Percentiles rank a stretch among this genome's conserved stretches.
These are phyloP conservation scores for Citrus sinensis DNA, from an alignment of 345 rosid species.

Conservation along the genomic window DVS_A1.0 CM039169.1:33094001-33094500, in stretches of 20 bases:
- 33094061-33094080: constrained; percentile 41
- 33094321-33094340: constrained; percentile 66
- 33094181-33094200: background rate
- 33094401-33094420: constrained; percentile 9
- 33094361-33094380: constrained; percentile 88
- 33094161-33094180: background rate
- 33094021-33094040: constrained; percentile 85
- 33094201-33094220: constrained; percentile 2
- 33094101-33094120: constrained; percentile 9
- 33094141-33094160: background rate
- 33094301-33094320: constrained; percentile 82
- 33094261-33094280: constrained; percentile 48
- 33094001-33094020: constrained; percentile 60
- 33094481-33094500: background rate
- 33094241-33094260: constrained; percentile 77
- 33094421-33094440: constrained; percentile 4
- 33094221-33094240: background rate
- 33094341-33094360: constrained; percentile 68
- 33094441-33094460: background rate
- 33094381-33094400: constrained; percentile 65
- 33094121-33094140: background rate
- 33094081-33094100: constrained; percentile 15
- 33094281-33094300: constrained; percentile 62
- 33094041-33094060: constrained; percentile 93
- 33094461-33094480: background rate